Evolutionary conservation across 1,139 yeast genomes (phyloP).

Genomic region (Blastobotrys apis): DNA sequence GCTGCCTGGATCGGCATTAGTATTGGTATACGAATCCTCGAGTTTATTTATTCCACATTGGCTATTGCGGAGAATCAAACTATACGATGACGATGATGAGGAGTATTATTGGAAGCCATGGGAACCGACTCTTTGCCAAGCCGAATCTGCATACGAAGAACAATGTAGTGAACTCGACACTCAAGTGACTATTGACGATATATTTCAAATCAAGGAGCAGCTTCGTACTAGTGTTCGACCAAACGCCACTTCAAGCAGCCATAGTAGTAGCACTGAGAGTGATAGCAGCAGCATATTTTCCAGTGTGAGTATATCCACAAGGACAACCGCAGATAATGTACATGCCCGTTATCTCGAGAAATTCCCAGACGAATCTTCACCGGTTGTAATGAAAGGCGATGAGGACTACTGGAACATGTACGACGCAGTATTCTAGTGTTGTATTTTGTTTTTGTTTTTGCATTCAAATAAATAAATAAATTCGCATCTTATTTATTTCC

Average conservation of each 20-base stretch:
- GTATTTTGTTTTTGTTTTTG: no score
- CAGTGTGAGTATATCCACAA: neutral
- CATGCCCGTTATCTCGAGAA: no score
- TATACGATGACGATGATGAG: slow-evolving; percentile 28
- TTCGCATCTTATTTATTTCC: no score
- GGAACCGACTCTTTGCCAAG: slow-evolving; percentile 21
- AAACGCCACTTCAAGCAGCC: neutral
- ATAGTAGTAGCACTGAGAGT: neutral
- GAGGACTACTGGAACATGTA: slow-evolving; percentile 21
- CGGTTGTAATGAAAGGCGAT: slow-evolving; percentile 7
- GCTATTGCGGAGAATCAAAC: slow-evolving; percentile 24
- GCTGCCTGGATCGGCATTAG: slow-evolving; percentile 19
- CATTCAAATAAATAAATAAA: neutral
- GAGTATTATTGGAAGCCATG: slow-evolving; percentile 30
- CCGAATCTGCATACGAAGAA: slow-evolving; percentile 18
- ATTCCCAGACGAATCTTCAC: no score
- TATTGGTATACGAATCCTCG: slow-evolving; percentile 29
- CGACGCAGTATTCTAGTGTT: slow-evolving; percentile 5
- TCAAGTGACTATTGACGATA: neutral
- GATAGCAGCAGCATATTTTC: neutral
- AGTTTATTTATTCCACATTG: slow-evolving; percentile 23
- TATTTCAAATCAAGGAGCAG: slow-evolving; percentile 4
- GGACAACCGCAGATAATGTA: no score
- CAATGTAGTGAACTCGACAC: neutral
- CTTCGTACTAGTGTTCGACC: neutral